Percentiles rank a stretch among this genome's conserved stretches.
Conservation (phyloP, 2,329 filamentous ascomycete species). For the Chaetomium sp. region DNA sequence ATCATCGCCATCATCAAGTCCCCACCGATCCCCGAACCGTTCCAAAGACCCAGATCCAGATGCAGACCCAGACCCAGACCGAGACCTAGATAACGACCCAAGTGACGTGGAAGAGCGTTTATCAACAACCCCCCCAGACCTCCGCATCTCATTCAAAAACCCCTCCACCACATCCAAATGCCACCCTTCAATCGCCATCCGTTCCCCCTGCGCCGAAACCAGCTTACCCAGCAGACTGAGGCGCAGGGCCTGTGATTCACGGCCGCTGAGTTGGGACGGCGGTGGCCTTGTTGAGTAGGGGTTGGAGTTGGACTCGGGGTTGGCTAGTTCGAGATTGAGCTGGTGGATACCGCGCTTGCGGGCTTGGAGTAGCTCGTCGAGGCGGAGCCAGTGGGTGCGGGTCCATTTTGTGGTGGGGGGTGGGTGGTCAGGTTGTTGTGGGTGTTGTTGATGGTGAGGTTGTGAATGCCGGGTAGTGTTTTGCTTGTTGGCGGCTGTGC, state of each 20-base stretch:
- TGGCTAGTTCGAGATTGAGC: slow-evolving; percentile 28
- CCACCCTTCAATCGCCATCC: slow-evolving; percentile 47
- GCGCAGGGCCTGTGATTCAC: slow-evolving; percentile 13
- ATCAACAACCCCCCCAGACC: slow-evolving; percentile 31
- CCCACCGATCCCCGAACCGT: slow-evolving; percentile 1
- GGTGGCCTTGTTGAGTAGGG: neutral
- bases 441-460: slow-evolving; percentile 1
- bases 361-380: slow-evolving; percentile 47
- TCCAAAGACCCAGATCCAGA: too few relatives aligned
- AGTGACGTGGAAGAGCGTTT: slow-evolving; percentile 12
- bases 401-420: slow-evolving; percentile 34
- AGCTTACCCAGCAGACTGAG: slow-evolving; percentile 40
- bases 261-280: neutral
- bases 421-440: neutral
- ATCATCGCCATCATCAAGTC: slow-evolving; percentile 32
- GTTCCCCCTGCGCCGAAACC: slow-evolving; percentile 40
- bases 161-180: slow-evolving; percentile 53
- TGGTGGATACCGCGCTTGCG: slow-evolving; percentile 39
- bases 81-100: too few relatives aligned
- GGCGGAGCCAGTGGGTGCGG: slow-evolving; percentile 46
- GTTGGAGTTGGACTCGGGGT: neutral
- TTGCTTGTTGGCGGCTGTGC: neutral
- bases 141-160: slow-evolving; percentile 35
- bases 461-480: neutral
- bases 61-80: too few relatives aligned